Evolutionary conservation across 768 basidiomycete species (phyloP).

Genomic region (Baorangia bicolor): DNA sequence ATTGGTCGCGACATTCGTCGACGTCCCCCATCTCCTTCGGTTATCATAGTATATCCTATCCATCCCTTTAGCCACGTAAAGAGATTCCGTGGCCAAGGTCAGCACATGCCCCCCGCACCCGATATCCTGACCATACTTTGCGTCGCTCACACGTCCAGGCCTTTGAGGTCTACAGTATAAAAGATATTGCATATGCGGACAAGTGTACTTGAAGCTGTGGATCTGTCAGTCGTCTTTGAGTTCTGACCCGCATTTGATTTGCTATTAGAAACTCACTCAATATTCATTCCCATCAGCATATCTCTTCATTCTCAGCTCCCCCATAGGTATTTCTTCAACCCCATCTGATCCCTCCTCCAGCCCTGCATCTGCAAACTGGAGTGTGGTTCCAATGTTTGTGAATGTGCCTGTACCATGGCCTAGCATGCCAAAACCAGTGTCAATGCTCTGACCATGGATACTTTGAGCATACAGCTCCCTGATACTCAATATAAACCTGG

Average conservation of each 20-base stretch:
- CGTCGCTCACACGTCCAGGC: too few relatives aligned
- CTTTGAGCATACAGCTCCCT: background rate
- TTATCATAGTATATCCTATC: background rate
- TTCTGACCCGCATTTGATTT: background rate
- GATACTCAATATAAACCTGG: slow-evolving; percentile 6
- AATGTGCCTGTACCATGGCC: background rate
- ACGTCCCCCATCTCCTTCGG: background rate
- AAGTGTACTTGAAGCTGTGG: background rate
- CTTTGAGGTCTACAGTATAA: too few relatives aligned
- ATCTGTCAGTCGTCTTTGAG: background rate
- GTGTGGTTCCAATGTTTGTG: background rate
- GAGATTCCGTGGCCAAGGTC: background rate
- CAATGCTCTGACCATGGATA: background rate
- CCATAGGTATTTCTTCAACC: background rate
- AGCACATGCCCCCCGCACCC: background rate
- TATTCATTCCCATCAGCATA: background rate
- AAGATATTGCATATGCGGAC: background rate
- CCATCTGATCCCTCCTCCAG: background rate
- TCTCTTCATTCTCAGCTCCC: too few relatives aligned
- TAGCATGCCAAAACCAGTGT: slow-evolving; percentile 1
- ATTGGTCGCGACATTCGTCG: background rate
- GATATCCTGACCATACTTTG: too few relatives aligned
- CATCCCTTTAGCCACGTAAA: background rate
- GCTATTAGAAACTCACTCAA: background rate
- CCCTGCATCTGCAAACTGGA: background rate